Conservation (phyloP, 805 yeast species). For the Pachysolen tannophilus region DNA sequence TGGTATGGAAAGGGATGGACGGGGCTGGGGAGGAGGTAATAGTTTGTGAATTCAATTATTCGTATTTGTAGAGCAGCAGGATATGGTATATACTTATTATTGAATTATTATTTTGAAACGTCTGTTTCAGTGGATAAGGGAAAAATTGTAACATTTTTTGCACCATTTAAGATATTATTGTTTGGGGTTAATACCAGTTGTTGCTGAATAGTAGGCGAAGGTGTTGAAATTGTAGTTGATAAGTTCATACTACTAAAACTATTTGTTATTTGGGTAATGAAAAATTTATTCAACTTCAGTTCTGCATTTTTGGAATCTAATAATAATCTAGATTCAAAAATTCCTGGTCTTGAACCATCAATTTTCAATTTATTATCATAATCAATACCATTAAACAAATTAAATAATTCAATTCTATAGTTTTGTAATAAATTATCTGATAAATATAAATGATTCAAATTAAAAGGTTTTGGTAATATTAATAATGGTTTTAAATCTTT, state of each 20-base stretch:
- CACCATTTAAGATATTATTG: too few species aligned
- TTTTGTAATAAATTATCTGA: slow-evolving; percentile 22
- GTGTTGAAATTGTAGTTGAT: too few species aligned
- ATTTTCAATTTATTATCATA: slow-evolving; percentile 39
- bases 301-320: slow-evolving; percentile 42
- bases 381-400: slow-evolving; percentile 45
- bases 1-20: too few species aligned
- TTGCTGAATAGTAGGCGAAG: too few species aligned
- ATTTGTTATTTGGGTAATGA: slow-evolving; percentile 28
- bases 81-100: too few species aligned
- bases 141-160: too few species aligned
- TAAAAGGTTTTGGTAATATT: slow-evolving; percentile 14
- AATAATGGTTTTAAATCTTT: slow-evolving; percentile 32
- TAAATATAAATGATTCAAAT: slow-evolving; percentile 22
- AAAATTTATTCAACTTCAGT: slow-evolving; percentile 31
- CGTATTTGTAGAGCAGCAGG: too few species aligned
- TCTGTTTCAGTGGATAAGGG: too few species aligned
- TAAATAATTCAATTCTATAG: slow-evolving; percentile 47
- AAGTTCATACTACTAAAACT: slow-evolving; percentile 28
- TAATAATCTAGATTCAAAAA: slow-evolving; percentile 48
- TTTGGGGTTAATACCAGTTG: too few species aligned
- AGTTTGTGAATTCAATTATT: too few species aligned
- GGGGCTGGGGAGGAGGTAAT: too few species aligned
- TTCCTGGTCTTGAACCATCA: slow-evolving; percentile 56
- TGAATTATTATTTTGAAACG: too few species aligned